Base-by-base conservation (phyloP, 2,329 filamentous ascomycete genomes). In the Fusarium stilboides region DNA sequence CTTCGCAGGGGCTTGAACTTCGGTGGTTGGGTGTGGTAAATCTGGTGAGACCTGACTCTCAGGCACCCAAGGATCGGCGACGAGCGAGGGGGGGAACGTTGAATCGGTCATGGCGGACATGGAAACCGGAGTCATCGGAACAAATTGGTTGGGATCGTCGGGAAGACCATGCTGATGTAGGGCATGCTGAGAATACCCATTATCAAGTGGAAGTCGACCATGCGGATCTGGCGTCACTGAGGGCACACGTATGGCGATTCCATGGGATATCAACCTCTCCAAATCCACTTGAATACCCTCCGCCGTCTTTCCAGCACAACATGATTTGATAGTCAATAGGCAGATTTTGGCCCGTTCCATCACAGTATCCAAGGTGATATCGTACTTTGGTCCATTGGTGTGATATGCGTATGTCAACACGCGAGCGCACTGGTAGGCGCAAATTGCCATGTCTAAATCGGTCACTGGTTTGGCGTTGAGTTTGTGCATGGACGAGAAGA, bases 371-470 rank as follows among this genome's bases (percentile, higher is more conserved):
- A 79, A 72, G 2, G 80, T 81, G 17, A 87, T 76, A 3, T 81
- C 80, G 43, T 84, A 78, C 47, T 85, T 82, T 5, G 76, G 77
- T 2, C 77, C 79, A 44, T 80, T 80, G 20, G 80, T 82, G 54
- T 86, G 84, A 51, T 84, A 81, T 4, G 82, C 82, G 65, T 87
- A 85, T 34, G 84, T 85, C 52, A 88, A 76, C 72, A 87, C 82
- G 28, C 85, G 81, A 12, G 83, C 82, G 53, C 86, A 88, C 67
- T 88, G 86, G 57, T 87, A 87, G 2, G 85, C 83, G 63, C 86
- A 88, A 6, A 85, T 82, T 9, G 86, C 83, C 37, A 88, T 79
- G 58, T 88, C 86, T 19, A 88, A 75, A 65, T 88, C 86, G 0
- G 85, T 84, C 3, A 88, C 82, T 0, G 86, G 85, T 19, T 84